These are phyloP conservation scores for Saturnispora gosingensis DNA, from an alignment of 805 yeast genomes.

Conservation along the genomic window DNA sequence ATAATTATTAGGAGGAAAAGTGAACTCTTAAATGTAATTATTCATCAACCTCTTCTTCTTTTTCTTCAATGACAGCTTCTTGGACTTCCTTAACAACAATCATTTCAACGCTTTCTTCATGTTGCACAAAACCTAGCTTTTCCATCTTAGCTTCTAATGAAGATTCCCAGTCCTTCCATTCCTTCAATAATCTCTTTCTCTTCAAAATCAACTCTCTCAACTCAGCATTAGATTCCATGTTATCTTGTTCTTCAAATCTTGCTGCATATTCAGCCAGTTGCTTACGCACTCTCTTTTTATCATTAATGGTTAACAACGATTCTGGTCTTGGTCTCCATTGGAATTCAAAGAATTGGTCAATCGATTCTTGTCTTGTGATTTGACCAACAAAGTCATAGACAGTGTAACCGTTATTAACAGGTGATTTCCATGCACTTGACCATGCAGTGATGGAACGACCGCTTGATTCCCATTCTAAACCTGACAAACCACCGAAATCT, in stretches of 20 bases:
- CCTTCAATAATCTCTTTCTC: constrained; percentile 72
- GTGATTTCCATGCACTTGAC: constrained; percentile 80
- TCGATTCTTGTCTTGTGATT: constrained; percentile 60
- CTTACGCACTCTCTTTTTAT: constrained; percentile 84
- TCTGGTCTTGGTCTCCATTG: constrained; percentile 98
- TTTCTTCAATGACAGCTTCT: constrained; percentile 65
- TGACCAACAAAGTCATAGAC: constrained; percentile 79
- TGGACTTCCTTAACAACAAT: constrained; percentile 69
- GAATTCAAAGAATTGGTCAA: constrained; percentile 81
- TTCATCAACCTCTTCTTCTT: constrained; percentile 54
- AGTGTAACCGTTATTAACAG: constrained; percentile 84
- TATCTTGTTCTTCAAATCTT: constrained; percentile 89
- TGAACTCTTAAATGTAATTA: background rate
- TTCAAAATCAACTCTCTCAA: constrained; percentile 78
- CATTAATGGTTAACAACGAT: constrained; percentile 62
- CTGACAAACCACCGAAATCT: constrained; percentile 70
- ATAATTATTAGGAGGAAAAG: background rate
- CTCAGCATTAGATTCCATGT: constrained; percentile 91
- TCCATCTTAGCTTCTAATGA: constrained; percentile 38
- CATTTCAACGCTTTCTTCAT: constrained; percentile 36
- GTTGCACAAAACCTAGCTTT: constrained; percentile 38
- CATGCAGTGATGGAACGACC: constrained; percentile 85
- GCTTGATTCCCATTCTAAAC: constrained; percentile 88
- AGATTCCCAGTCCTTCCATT: constrained; percentile 78
- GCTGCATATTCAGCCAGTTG: constrained; percentile 82